phyloP scores from a whole-genome alignment of 495 filamentous ascomycete species.

The Elasticomyces elasticus region DNA sequence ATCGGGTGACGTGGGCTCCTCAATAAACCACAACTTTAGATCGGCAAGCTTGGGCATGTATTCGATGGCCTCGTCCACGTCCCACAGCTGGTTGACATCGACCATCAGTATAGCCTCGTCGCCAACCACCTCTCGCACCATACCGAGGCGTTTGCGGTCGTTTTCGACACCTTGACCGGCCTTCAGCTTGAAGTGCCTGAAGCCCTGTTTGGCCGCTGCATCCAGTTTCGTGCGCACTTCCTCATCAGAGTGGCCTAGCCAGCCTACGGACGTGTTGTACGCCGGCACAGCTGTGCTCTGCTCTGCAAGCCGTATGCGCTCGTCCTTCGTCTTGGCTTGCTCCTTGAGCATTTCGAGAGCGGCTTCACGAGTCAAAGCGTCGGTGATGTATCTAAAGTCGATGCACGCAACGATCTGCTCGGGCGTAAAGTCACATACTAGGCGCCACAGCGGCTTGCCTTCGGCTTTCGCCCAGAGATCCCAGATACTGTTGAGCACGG shows the following conservation, averaged over 20 bases:
- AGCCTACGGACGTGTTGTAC: constrained; percentile 82
- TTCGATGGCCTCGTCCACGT: constrained; percentile 75
- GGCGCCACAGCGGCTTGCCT: constrained; percentile 76
- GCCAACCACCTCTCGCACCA: constrained; percentile 71
- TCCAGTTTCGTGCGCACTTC: constrained; percentile 63
- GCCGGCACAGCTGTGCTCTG: constrained; percentile 67
- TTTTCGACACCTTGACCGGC: constrained; percentile 61
- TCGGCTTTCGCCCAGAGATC: constrained; percentile 85
- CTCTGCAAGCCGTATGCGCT: constrained; percentile 58
- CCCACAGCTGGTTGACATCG: constrained; percentile 91
- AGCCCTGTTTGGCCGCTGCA: constrained; percentile 63
- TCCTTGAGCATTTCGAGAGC: constrained; percentile 56
- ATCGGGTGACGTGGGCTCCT: constrained; percentile 92
- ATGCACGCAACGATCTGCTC: constrained; percentile 77
- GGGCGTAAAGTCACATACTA: constrained; percentile 78
- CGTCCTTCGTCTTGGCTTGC: constrained; percentile 49
- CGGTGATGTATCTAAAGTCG: constrained; percentile 86
- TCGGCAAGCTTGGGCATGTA: constrained; percentile 73
- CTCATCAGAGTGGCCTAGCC: constrained; percentile 70
- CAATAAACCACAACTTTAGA: constrained; percentile 91
- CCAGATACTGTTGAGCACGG: constrained; percentile 86
- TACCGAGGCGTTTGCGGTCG: constrained; percentile 55
- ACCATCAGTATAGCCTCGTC: constrained; percentile 84
- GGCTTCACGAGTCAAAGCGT: constrained; percentile 83
- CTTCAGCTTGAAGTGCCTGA: constrained; percentile 84